Evolutionary conservation across 1,284 basidiomycete genomes (phyloP).

Genomic region (Papiliotrema nemorosa): DNA sequence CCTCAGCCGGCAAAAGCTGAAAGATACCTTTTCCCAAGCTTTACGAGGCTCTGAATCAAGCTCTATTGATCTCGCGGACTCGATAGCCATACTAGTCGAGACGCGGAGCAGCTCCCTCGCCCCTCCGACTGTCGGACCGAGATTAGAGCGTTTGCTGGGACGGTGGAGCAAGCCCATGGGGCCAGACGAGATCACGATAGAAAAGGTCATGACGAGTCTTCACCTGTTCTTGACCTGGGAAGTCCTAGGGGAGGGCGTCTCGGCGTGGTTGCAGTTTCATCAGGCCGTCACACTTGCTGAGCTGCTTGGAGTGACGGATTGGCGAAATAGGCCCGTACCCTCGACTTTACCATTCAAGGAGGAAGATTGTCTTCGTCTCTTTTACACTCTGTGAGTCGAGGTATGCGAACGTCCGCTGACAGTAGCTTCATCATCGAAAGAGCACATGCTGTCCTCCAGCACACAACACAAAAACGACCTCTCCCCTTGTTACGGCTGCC

Average conservation of each 20-base stretch:
- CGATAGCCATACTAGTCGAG: background rate
- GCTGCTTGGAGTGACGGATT: background rate
- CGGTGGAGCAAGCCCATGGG: background rate
- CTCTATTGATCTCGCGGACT: background rate
- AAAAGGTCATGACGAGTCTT: background rate
- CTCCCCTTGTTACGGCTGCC: background rate
- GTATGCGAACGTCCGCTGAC: background rate
- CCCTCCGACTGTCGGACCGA: no score
- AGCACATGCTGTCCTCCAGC: background rate
- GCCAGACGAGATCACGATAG: background rate
- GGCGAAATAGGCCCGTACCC: background rate
- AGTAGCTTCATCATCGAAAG: background rate
- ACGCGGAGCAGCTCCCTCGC: background rate
- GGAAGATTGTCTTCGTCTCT: background rate
- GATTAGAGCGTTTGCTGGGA: background rate
- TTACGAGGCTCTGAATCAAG: background rate
- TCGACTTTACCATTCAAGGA: background rate
- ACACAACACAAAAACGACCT: background rate
- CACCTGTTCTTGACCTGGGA: background rate
- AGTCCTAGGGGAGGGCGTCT: background rate
- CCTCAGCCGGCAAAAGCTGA: background rate
- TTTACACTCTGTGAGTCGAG: background rate
- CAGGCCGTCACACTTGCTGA: background rate
- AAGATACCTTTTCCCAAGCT: background rate
- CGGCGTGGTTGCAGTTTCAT: background rate